Base-by-base conservation (phyloP, 2,329 filamentous ascomycete species). In the Botrytis porri region DNA sequence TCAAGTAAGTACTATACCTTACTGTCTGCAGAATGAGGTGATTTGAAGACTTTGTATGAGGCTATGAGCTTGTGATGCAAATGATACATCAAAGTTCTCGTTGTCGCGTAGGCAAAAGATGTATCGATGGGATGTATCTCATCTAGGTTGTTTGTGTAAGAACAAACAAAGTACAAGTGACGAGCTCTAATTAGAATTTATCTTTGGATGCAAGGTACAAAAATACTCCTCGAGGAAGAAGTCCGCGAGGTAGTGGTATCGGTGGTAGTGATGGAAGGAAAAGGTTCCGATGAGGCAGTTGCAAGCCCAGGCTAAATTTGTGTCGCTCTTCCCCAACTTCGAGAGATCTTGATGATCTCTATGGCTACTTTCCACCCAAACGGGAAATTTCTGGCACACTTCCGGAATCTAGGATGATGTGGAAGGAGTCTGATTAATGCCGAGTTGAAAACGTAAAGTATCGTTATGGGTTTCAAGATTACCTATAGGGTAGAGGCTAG, bases 381-480 rank as follows among this genome's bases (percentile, higher is more conserved):
- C 41, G 51, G 51, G 16, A 60, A 60, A 72, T 37, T 48, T 69
- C 45, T 72, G 51, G 62, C 32, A 45, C 48, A 69, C 35, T 67
- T 60, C 70, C 62, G 63, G 51, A 60, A 54, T 67, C 51, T 25
- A 51, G 41, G 48, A 32, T 59, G 39, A 48, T 39, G 1, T 39
- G 37, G 45, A 67, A 72, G 51, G 63, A 32, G 60, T 25, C n/a
- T 54, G 66, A 67, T 72, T 51, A 67, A 72, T 67, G 63, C 63
- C 51, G 41, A 43, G 51, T 10, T 72, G 14, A 59, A 29, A 16
- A 25, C 18, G 39, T 41, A 29, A 25, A 43, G 62, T 60, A 60
- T 72, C 37, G 70, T 41, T 45, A 39, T 67, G 70, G 51, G 70
- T 67, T 72, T 72, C 70, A 60, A 72, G 45, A 51, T 41, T 67